Conservation (phyloP, 495 filamentous ascomycete genomes). For the Hypomontagnella submonticulosa region DNA sequence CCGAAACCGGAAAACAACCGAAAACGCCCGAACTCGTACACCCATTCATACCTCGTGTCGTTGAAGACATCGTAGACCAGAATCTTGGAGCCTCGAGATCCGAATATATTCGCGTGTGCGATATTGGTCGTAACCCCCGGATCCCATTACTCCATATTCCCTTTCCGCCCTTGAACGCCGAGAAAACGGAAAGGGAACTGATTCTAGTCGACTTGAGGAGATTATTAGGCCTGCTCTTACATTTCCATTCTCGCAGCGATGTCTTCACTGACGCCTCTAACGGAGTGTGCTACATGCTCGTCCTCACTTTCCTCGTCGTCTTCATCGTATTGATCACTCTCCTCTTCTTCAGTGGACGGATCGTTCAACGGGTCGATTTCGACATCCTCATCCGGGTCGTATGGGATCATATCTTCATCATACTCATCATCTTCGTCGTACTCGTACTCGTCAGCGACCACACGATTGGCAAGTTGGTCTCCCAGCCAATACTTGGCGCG, state of each 20-base stretch:
- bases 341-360: slow-evolving; percentile 42
- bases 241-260: slow-evolving; percentile 78
- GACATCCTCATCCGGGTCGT: slow-evolving; percentile 63
- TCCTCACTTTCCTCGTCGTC: slow-evolving; percentile 63
- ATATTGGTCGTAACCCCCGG: slow-evolving; percentile 8
- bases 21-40: slow-evolving; percentile 36
- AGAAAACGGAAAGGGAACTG: slow-evolving; percentile 19
- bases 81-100: neutral
- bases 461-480: slow-evolving; percentile 61
- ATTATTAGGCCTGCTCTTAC: slow-evolving; percentile 37
- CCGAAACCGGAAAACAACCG: slow-evolving; percentile 7
- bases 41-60: slow-evolving; percentile 13
- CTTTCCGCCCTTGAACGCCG: slow-evolving; percentile 34
- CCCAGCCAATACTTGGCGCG: slow-evolving; percentile 87
- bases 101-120: neutral
- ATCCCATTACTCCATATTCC: slow-evolving; percentile 3
- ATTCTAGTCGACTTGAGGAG: neutral
- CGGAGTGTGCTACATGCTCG: slow-evolving; percentile 60
- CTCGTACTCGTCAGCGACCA: slow-evolving; percentile 53
- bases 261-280: slow-evolving; percentile 78
- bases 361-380: slow-evolving; percentile 64
- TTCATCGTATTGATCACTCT: slow-evolving; percentile 54
- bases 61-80: slow-evolving; percentile 31
- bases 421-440: slow-evolving; percentile 54
- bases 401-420: slow-evolving; percentile 54